Conservation (phyloP, 139 green algal genomes). For the Volvox reticuliferus region DNA sequence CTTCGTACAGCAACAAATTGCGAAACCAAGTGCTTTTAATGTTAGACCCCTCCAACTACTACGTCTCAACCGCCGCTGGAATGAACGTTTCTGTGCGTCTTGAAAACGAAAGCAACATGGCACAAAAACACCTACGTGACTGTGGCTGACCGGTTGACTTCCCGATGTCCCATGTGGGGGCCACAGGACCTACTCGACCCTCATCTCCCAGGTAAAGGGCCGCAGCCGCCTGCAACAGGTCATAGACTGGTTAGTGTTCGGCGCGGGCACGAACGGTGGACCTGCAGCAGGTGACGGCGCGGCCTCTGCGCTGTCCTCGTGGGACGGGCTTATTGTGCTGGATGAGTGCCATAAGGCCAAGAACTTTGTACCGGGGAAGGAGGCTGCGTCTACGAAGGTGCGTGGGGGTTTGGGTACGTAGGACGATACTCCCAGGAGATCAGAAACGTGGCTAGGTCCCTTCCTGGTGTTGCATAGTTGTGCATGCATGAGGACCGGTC, state of each 20-base stretch:
- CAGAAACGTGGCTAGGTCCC: no score
- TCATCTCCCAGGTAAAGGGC: conserved; percentile 61
- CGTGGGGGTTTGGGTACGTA: not conserved
- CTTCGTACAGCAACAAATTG: no score
- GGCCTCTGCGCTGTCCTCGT: conserved; percentile 43
- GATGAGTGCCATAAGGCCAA: conserved; percentile 92
- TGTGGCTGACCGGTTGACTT: no score
- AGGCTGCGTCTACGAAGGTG: conserved; percentile 80
- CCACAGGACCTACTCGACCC: conserved; percentile 85
- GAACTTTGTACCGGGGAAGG: conserved; percentile 81
- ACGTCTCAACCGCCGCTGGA: no score
- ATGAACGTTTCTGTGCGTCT: no score
- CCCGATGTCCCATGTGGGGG: not conserved
- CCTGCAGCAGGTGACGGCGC: not conserved
- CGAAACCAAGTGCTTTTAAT: no score
- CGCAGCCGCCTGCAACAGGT: conserved; percentile 74
- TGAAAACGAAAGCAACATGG: no score
- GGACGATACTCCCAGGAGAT: no score
- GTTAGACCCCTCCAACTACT: no score
- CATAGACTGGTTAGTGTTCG: conserved; percentile 37
- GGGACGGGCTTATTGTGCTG: conserved; percentile 83
- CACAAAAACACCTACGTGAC: no score
- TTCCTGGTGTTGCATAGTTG: no score
- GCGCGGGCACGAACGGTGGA: not conserved
- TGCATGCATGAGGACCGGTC: no score